Conservation (phyloP, 805 yeast genomes). For the Saturnispora halmiae region DNA sequence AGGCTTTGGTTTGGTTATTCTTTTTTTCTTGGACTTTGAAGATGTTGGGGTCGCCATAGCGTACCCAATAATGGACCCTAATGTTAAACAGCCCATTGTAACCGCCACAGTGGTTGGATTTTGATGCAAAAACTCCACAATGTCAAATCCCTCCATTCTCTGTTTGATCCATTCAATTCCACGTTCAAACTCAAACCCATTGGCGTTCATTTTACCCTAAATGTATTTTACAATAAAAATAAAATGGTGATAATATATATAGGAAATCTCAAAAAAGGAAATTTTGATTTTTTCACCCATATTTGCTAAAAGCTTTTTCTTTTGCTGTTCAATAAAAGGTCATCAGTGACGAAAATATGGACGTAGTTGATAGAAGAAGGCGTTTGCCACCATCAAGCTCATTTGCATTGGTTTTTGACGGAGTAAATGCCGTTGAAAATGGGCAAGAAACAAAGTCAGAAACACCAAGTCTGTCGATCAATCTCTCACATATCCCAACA, state of each 20-base stretch:
- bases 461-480: constrained; percentile 36
- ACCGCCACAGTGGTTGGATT: neutral
- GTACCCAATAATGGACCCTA: neutral
- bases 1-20: constrained; percentile 9
- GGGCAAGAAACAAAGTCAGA: constrained; percentile 8
- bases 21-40: constrained; percentile 2
- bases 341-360: constrained; percentile 21
- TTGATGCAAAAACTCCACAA: neutral
- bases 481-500: constrained; percentile 53
- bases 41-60: too few relatives aligned
- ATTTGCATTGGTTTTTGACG: constrained; percentile 39
- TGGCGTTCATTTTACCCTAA: neutral
- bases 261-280: too few relatives aligned
- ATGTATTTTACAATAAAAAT: neutral
- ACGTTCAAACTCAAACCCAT: neutral
- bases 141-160: neutral
- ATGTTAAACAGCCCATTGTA: neutral
- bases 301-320: too few relatives aligned
- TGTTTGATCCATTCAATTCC: neutral
- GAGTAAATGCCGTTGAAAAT: constrained; percentile 9
- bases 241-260: too few relatives aligned
- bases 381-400: constrained; percentile 75
- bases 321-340: neutral
- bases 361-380: constrained; percentile 65
- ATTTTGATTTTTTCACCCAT: too few relatives aligned